Base-by-base conservation (phyloP, 164 flowering plant species). In the Kingdonia uniflora region DNA sequence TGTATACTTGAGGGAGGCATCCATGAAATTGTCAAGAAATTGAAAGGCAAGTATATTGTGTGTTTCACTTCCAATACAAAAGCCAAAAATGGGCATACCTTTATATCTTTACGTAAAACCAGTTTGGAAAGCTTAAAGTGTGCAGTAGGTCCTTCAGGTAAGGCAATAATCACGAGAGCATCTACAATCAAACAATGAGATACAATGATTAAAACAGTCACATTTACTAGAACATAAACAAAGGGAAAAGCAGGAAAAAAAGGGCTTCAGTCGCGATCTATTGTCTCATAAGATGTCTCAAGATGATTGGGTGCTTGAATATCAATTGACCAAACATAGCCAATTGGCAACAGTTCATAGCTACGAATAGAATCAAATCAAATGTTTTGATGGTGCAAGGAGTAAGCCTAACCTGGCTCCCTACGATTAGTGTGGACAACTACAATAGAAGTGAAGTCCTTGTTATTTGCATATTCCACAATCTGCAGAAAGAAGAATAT, bases 71-170 rank as follows among this genome's bases (percentile, higher is more conserved):
- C 6, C 6, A 29, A 29, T 29, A 29, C 8, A 29, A n/a, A 29
- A 29, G 35, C 35, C 4, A 29, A 16, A 44, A 44, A 2, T 16
- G 15, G 0, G 24, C n/a, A 21, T 48, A 88, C 98, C 95, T 88
- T 92, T 19, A 88, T 80, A 62, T 92, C 95, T 74, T 81, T 86
- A 35, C 89, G 84, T 51, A 92, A 66, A 55, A 80, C 85, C 49
- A 92, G 91, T 10, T 64, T 82, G 19, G 99, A 78, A 39, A 92
- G 85, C 73, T 86, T 92, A 70, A 92, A 92, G 73, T 86, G 95
- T 13, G 95, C 99, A 42, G 96, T 88, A 54, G 99, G 99, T 26
- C 99, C 96, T 65, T 76, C 65, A 41, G 99, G 99, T 64, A 92
- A 72, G 53, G 78, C 80, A 56, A 88, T 78, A 29, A 88, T 57